phyloP scores from a whole-genome alignment of 345 rosid genomes.

The Eutrema japonicum region DNA sequence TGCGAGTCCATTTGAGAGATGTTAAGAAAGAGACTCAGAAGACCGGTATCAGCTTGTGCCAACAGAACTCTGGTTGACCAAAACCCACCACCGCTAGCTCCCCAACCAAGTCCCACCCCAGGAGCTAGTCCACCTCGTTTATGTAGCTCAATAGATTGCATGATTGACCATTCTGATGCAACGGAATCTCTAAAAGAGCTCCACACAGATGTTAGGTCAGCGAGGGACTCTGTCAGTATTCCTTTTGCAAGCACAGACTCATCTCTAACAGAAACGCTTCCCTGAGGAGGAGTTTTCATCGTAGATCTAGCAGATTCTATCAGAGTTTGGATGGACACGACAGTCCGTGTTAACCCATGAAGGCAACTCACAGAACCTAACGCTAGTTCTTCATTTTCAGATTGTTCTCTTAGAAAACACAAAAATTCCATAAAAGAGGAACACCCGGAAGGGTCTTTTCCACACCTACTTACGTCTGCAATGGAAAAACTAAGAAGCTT shows the following conservation, averaged over 20 bases:
- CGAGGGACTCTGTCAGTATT: conserved; percentile 55
- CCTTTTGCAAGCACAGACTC: conserved; percentile 67
- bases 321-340: conserved; percentile 57
- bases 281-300: conserved; percentile 43
- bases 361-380: conserved; percentile 78
- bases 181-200: conserved; percentile 53
- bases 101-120: conserved; percentile 92
- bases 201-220: conserved; percentile 55
- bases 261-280: conserved; percentile 53
- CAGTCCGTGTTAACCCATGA: conserved; percentile 57
- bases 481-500: conserved; percentile 56
- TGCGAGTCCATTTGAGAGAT: conserved; percentile 46
- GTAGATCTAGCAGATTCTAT: conserved; percentile 60
- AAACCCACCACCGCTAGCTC: conserved; percentile 87
- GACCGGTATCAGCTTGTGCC: conserved; percentile 69
- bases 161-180: conserved; percentile 58
- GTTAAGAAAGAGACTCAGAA: conserved; percentile 60
- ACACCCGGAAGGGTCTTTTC: conserved; percentile 43
- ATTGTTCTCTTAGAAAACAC: conserved; percentile 58
- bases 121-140: conserved; percentile 96
- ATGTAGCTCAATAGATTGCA: conserved; percentile 76
- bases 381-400: conserved; percentile 58
- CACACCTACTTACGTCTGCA: conserved; percentile 36
- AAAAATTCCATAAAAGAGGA: conserved; percentile 59
- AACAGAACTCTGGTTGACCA: conserved; percentile 71